Evolutionary conservation across 164 flowering plant genomes (phyloP), one percentile per base, ranked within the genome.

Genomic region (Platanus orientalis): DNA sequence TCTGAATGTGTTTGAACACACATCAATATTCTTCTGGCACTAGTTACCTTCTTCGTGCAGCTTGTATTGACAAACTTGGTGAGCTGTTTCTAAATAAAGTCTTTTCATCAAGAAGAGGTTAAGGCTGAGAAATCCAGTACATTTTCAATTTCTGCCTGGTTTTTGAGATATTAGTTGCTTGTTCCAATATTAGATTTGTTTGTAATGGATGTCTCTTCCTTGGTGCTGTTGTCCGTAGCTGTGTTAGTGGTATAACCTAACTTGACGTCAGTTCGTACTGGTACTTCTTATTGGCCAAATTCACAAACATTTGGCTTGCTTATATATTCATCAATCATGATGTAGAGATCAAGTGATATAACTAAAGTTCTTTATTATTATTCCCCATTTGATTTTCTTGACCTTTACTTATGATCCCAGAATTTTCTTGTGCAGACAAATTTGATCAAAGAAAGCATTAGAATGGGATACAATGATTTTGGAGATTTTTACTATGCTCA

Each of bases 391-490:
- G n/a, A 17, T 56, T 13, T 34, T 24, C 7, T 30, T 36, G 45
- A 32, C 24, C 25, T 45, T 60, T 29, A 49, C 34, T 34, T 23
- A 1, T 36, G 42, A 20, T 50, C 2, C 7, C 14, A 49, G 7
- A n/a, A 27, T 69, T 21, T 36, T 52, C 10, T 23, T 64, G 7
- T 74, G 74, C 86, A 92, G 99, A 92, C 99, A 51, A 95, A 95
- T 78, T 68, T 92, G 76, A 92, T 95, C 54, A 90, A 95, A 71
- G 97, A 92, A 74, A 95, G 99, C 82, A 95, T 92, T 71, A 82
- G 99, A 72, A 92, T 89, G 97, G 99, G 99, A 30, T 90, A 88
- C 75, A 92, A 95, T 79, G 97, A 95, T 68, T 85, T 90, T 79
- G 99, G 97, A 56, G 97, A 95, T 53, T 95, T 85, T 63, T 82